Base-by-base conservation (phyloP, 192 early-diverging fungal species). In the Coemansia sp. region DNA sequence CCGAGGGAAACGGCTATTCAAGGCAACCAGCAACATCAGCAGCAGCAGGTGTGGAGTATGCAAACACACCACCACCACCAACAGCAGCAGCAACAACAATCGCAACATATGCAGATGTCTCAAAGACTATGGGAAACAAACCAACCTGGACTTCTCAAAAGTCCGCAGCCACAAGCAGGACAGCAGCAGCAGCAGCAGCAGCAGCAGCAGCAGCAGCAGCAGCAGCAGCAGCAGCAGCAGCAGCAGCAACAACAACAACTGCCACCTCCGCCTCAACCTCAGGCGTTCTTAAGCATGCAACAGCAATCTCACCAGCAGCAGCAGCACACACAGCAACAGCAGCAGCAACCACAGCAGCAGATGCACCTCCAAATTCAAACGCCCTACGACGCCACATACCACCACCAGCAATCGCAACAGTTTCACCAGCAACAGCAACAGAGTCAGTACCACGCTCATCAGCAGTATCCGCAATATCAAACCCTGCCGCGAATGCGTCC, bases 1-100 rank as follows among this genome's bases (percentile, higher is more conserved):
- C 80, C 74, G 80, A 77, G 75, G 74, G 80, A 83, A 78, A 70
- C 76, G 72, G 76, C 75, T 83, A 78, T 71, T 32, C 80, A 83
- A 68, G 73, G 39, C 74, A 42, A 69, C 26, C 76, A 82, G 67
- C 76, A 76, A 42, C 67, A 67, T 42, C 65, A 68, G 63, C 66
- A 73, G 36, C 72, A 74, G 41, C 62, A 65, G 46, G 57, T 66
- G 13, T 66, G 65, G 65, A 36, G 39, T 26, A 56, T 65, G 8
- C 68, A 62, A 49, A 49, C 61, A 41, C 68, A 69, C 61, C 61
- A 62, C 46, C 68, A 67, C 16, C 72, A 67, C 42, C 63, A 60
- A 36, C 63, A 26, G 40, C 67, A 39, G 36, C 68, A 61, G 22
- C 51, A 61, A 48, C 63, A 62, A 51, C 64, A 67, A 65, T 49